phyloP scores from a whole-genome alignment of 108 stramenopile genomes.

The Skeletonema tropicum region DNA sequence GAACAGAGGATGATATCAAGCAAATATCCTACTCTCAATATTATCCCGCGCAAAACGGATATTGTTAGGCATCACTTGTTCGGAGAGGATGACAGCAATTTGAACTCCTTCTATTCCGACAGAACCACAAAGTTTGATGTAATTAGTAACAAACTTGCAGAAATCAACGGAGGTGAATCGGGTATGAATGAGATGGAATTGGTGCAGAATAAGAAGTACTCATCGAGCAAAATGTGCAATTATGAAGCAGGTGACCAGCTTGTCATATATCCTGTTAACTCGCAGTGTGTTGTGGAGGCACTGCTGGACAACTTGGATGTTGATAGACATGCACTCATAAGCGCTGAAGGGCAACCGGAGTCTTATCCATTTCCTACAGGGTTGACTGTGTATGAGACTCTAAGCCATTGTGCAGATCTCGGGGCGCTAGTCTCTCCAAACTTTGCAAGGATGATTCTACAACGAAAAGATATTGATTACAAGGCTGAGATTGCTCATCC shows the following conservation, averaged over 20 bases:
- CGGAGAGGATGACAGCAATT: conserved; percentile 36
- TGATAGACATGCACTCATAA: conserved; percentile 27
- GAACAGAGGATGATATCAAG: conserved; percentile 33
- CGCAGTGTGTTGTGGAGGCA: conserved; percentile 29
- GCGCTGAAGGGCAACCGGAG: conserved; percentile 28
- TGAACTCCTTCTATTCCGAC: conserved; percentile 42
- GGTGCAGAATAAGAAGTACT: background rate
- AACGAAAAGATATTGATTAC: conserved; percentile 61
- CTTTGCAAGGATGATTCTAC: conserved; percentile 54
- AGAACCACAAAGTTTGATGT: conserved; percentile 42
- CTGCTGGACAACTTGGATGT: conserved; percentile 45
- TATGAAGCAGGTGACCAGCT: conserved; percentile 75
- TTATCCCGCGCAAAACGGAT: conserved; percentile 33
- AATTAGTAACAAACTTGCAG: conserved; percentile 37
- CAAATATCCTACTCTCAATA: conserved; percentile 45
- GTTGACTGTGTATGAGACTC: conserved; percentile 62
- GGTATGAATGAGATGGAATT: conserved; percentile 65
- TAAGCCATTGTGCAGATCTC: conserved; percentile 60
- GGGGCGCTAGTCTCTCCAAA: conserved; percentile 64
- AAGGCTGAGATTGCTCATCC: conserved; percentile 59
- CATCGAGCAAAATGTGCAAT: conserved; percentile 1
- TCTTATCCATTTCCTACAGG: conserved; percentile 65
- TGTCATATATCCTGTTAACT: conserved; percentile 69
- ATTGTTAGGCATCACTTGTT: conserved; percentile 52
- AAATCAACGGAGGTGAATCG: conserved; percentile 47